Percentiles rank a stretch among this genome's conserved stretches.
phyloP scores from a whole-genome alignment of 257 asterid species.

The Leptodermis oblonga region DNA sequence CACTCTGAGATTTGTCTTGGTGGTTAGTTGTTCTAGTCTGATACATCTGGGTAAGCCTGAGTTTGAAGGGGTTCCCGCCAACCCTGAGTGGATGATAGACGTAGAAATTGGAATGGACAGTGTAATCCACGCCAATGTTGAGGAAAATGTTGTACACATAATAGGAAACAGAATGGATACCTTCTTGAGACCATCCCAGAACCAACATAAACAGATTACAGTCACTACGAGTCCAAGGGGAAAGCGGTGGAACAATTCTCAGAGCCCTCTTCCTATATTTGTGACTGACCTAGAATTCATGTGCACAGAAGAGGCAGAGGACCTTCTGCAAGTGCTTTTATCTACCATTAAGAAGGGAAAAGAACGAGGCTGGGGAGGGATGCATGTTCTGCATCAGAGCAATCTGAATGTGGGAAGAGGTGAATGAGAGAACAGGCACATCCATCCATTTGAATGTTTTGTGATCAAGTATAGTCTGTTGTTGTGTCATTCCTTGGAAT shows the following conservation, averaged over 20 bases:
- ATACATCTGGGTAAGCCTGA: slow-evolving; percentile 49
- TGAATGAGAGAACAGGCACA: not conserved
- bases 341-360: slow-evolving; percentile 58
- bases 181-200: slow-evolving; percentile 39
- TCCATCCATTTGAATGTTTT: not conserved
- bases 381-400: slow-evolving; percentile 59
- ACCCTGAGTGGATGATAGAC: slow-evolving; percentile 62
- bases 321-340: slow-evolving; percentile 50
- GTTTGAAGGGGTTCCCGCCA: slow-evolving; percentile 75
- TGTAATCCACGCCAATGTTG: slow-evolving; percentile 71
- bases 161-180: slow-evolving; percentile 73
- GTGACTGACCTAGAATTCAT: slow-evolving; percentile 56
- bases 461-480: no score
- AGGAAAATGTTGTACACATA: slow-evolving; percentile 63
- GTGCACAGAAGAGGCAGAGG: slow-evolving; percentile 50
- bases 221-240: slow-evolving; percentile 31
- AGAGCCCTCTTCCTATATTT: slow-evolving; percentile 54
- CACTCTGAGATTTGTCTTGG: slow-evolving; percentile 54
- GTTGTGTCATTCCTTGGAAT: no score
- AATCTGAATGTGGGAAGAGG: slow-evolving; percentile 31
- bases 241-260: slow-evolving; percentile 43
- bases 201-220: slow-evolving; percentile 40
- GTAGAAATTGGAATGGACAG: slow-evolving; percentile 64
- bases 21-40: slow-evolving; percentile 67
- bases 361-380: slow-evolving; percentile 59